These are phyloP conservation scores for Dorcoceras hygrometricum DNA, from an alignment of 257 asterid species.

Conservation along the genomic window DNA sequence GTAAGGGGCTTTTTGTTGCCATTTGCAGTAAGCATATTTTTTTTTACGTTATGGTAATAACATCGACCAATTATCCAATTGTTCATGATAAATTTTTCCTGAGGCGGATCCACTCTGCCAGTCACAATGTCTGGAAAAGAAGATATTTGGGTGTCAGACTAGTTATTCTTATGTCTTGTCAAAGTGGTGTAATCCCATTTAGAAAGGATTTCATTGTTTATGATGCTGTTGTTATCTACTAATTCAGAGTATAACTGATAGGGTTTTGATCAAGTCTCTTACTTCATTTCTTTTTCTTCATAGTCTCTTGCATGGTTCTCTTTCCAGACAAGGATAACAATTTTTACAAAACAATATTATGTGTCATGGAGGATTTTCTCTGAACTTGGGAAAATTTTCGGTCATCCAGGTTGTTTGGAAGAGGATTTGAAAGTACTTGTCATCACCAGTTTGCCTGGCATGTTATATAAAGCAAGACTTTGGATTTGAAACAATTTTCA, in stretches of 20 bases:
- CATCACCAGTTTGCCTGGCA: conserved; percentile 10
- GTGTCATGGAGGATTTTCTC: conserved; percentile 1
- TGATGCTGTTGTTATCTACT: background rate
- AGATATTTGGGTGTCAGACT: background rate
- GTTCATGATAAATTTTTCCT: background rate
- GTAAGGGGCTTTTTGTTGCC: conserved; percentile 5
- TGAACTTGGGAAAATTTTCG: background rate
- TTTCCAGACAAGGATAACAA: background rate
- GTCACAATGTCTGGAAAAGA: background rate
- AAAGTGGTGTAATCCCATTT: background rate
- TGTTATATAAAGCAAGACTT: background rate
- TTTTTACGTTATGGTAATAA: background rate
- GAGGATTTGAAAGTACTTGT: background rate
- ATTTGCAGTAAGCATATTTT: background rate
- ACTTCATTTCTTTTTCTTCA: background rate
- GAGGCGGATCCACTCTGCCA: background rate
- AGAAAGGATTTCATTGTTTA: background rate
- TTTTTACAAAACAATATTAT: background rate
- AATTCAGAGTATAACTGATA: conserved; percentile 2
- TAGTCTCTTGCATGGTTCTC: background rate
- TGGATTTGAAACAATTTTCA: background rate
- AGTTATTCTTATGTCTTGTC: background rate
- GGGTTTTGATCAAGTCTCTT: background rate
- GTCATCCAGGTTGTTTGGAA: background rate
- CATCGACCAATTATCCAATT: background rate